Conservation (phyloP, 805 yeast genomes). For the Candida taoyuanica region DNA sequence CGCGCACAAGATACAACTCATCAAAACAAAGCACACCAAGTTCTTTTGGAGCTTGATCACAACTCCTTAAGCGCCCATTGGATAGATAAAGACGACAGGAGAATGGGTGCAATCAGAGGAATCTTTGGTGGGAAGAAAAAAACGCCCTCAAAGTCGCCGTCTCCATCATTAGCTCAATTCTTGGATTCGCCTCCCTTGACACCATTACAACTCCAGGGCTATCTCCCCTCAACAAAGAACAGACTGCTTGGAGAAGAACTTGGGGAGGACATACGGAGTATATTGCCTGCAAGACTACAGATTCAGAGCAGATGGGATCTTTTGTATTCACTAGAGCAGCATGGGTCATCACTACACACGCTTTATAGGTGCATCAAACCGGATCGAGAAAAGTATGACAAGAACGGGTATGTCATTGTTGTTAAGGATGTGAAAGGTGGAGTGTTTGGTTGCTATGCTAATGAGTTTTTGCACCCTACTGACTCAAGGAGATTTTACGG, state of each 20-base stretch:
- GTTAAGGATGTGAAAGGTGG: constrained; percentile 61
- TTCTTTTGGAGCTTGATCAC: background rate
- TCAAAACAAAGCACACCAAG: background rate
- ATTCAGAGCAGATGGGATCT: constrained; percentile 73
- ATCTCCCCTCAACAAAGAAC: constrained; percentile 50
- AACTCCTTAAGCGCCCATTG: background rate
- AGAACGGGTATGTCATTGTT: constrained; percentile 70
- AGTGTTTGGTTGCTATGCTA: constrained; percentile 74
- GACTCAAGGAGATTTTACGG: constrained; percentile 79
- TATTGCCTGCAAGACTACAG: constrained; percentile 77
- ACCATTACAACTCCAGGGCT: constrained; percentile 57
- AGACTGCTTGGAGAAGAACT: constrained; percentile 54
- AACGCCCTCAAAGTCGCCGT: constrained; percentile 3
- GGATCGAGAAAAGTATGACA: constrained; percentile 32
- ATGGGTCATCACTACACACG: constrained; percentile 84
- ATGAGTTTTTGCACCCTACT: constrained; percentile 66
- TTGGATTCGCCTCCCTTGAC: constrained; percentile 40
- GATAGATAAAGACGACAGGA: too few species aligned
- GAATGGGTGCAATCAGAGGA: constrained; percentile 4
- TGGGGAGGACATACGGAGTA: constrained; percentile 67
- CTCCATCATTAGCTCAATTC: constrained; percentile 1
- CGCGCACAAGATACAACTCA: too few species aligned
- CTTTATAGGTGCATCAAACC: constrained; percentile 58
- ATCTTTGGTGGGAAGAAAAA: constrained; percentile 8
- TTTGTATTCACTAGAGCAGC: constrained; percentile 82